phyloP scores from a whole-genome alignment of 805 yeast species.

The Monosporozyma yasuniensis region DNA sequence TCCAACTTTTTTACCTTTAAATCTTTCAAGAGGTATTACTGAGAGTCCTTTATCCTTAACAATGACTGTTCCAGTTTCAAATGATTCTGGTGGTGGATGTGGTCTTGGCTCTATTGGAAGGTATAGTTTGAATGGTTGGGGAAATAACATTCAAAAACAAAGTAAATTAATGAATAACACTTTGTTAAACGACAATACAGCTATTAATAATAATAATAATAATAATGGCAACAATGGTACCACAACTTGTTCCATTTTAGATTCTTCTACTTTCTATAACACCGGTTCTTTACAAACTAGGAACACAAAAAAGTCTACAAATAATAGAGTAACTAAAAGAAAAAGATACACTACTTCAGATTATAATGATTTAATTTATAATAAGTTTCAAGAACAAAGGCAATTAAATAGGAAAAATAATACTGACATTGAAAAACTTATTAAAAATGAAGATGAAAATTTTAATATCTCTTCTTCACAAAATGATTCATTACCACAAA shows the following conservation, averaged over 20 bases:
- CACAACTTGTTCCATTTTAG: neutral
- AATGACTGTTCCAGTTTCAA: neutral
- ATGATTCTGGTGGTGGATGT: neutral
- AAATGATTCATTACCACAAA: neutral
- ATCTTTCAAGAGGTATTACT: constrained; percentile 26
- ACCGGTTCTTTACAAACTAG: neutral
- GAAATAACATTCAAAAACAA: neutral
- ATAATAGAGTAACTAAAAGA: neutral
- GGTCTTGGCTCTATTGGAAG: no score
- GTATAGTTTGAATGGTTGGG: neutral
- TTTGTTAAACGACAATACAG: neutral
- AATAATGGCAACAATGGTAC: neutral
- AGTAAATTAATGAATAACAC: neutral
- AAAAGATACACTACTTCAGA: neutral
- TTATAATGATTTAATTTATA: neutral
- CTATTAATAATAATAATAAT: neutral
- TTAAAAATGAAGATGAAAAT: neutral
- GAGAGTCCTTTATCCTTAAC: constrained; percentile 19
- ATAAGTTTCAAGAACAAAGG: neutral
- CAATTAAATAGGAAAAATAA: neutral
- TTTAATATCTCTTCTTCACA: neutral
- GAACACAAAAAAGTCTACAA: neutral
- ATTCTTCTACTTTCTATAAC: neutral
- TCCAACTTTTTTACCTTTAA: constrained; percentile 24
- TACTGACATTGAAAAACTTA: neutral